Base-by-base conservation (phyloP, 805 yeast genomes). In the Candida yuanshanica region DNA sequence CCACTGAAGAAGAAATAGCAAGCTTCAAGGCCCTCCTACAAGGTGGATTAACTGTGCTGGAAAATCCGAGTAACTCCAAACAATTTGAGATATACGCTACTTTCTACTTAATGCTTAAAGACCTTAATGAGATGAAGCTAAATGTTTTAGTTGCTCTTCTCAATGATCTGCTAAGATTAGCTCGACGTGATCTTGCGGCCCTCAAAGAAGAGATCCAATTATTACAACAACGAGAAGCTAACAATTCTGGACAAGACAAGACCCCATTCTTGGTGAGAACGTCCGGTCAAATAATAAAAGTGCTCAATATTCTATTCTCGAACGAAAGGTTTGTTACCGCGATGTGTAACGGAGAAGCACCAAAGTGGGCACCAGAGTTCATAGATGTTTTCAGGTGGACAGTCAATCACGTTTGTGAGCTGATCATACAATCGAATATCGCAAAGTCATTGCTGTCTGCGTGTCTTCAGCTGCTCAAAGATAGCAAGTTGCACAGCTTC, bases 81-180 rank as follows among this genome's bases (percentile, higher is more conserved):
- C 48, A 45, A 27, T 56, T 55, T 44, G 61, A 56, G 38, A 48
- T 56, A 5, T 56, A 56, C 39, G 58, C 59, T 2, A 43, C 56
- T 0, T 43, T 53, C 26, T 49, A 47, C 31, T 18, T 45, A 2
- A 32, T 56, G 1, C 17, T 56, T 5, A 56, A 52, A 27, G 56
- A 55, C 13, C 23, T 53, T 5, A 41, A 41, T 6, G 57, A 55
- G 10, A 44, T 33, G 20, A 48, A 41, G 20, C 22, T 41, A 0
- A n/a, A 27, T 0, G 20, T 44, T 4, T 29, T 53, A 10, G 9
- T 37, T 2, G 17, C 41, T 0, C 23, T 20, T 8, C 21, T 55
- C 7, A 20, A 41, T 3, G 49, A 43, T 2, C 31, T 53, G 4
- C 16, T 42, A 4, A 36, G 25, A 7, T 14, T 44, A 4, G 23